Percentiles rank a stretch among this genome's conserved stretches.
phyloP scores from a whole-genome alignment of 192 early-diverging fungal genomes.

The Coemansia sp. region DNA sequence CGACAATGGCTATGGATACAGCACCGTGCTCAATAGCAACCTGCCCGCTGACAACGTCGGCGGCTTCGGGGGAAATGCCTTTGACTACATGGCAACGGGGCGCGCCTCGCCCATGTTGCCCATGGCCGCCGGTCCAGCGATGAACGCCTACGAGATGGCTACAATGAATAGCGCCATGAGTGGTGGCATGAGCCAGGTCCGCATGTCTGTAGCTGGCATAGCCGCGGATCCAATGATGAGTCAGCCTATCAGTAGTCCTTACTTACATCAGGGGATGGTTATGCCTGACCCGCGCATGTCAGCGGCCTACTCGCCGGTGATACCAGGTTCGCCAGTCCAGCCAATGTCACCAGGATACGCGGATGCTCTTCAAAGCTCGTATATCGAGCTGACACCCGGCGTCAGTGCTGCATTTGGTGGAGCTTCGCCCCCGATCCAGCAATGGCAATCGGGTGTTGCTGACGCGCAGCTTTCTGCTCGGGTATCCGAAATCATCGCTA shows the following conservation, averaged over 20 bases:
- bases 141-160: conserved; percentile 51
- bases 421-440: conserved; percentile 9
- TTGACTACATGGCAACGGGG: conserved; percentile 42
- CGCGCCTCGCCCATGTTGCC: conserved; percentile 43
- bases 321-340: neutral
- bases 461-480: conserved; percentile 71
- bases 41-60: conserved; percentile 20
- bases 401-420: neutral
- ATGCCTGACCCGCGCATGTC: conserved; percentile 37
- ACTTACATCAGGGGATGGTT: conserved; percentile 23
- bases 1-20: conserved; percentile 57
- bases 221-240: conserved; percentile 45
- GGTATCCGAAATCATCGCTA: conserved; percentile 79
- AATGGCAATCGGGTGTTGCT: conserved; percentile 59
- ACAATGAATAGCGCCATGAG: conserved; percentile 26
- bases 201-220: conserved; percentile 20
- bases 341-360: conserved; percentile 11
- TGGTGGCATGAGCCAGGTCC: conserved; percentile 13
- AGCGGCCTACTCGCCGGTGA: conserved; percentile 16
- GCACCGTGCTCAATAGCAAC: conserved; percentile 39
- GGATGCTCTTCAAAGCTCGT: conserved; percentile 5
- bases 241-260: conserved; percentile 25
- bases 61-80: conserved; percentile 17
- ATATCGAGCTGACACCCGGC: conserved; percentile 3
- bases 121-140: conserved; percentile 18